Conservation (phyloP, 78 protist genomes). For the Bigelowiella natans region DNA sequence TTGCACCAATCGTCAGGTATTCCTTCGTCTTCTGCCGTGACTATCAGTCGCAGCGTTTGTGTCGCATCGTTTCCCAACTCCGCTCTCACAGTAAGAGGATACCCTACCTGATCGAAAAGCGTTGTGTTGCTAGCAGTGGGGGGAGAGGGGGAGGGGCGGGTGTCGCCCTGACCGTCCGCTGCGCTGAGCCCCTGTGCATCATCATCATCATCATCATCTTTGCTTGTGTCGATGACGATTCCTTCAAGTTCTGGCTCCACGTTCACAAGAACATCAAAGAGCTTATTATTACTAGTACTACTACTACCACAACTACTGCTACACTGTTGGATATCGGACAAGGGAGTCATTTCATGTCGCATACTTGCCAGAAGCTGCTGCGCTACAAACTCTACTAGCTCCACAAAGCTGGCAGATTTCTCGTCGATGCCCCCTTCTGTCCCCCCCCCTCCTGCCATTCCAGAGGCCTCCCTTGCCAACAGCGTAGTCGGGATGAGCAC, state of each 20-base stretch:
- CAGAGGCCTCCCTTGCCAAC: no score
- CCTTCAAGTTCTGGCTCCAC: background rate
- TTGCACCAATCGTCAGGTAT: background rate
- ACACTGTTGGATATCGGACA: background rate
- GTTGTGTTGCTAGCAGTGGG: background rate
- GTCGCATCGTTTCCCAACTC: background rate
- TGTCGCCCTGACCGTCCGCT: no score
- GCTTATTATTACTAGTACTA: no score
- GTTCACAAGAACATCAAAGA: background rate
- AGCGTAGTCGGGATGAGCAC: background rate
- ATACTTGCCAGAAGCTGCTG: background rate
- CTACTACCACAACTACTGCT: background rate
- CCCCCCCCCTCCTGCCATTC: no score
- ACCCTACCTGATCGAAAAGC: background rate
- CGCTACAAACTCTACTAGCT: no score
- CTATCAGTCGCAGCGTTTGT: background rate
- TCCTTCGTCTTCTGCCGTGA: background rate
- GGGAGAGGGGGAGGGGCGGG: no score
- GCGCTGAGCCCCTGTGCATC: no score
- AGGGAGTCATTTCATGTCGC: background rate
- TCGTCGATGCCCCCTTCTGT: no score
- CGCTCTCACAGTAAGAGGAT: background rate
- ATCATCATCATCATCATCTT: no score
- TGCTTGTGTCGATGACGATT: background rate
- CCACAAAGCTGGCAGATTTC: no score